phyloP scores from a whole-genome alignment of 2,329 filamentous ascomycete genomes.

The Ceratocystis cubensis region DNA sequence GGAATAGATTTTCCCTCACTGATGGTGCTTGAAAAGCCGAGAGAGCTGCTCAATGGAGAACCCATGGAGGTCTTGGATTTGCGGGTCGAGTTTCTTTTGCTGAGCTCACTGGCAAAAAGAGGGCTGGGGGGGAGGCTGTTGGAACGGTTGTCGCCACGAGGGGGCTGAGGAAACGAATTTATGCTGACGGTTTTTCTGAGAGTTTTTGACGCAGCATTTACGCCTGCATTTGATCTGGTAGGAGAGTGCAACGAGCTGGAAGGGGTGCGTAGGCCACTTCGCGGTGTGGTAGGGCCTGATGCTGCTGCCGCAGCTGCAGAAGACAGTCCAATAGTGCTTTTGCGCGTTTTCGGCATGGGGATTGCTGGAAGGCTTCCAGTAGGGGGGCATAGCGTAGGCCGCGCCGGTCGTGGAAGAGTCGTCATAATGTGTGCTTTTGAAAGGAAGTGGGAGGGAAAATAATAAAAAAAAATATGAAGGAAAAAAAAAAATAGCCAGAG shows the following conservation, averaged over 20 bases:
- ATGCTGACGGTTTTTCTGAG: slow-evolving; percentile 85
- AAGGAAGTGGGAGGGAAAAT: neutral
- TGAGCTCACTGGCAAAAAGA: slow-evolving; percentile 40
- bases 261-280: slow-evolving; percentile 46
- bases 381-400: slow-evolving; percentile 58
- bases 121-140: slow-evolving; percentile 52
- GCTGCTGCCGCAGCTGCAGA: slow-evolving; percentile 31
- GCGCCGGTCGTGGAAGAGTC: slow-evolving; percentile 53
- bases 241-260: slow-evolving; percentile 41
- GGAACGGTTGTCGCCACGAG: slow-evolving; percentile 49
- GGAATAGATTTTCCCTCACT: slow-evolving; percentile 61
- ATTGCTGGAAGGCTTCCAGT: slow-evolving; percentile 60
- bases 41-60: slow-evolving; percentile 41
- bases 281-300: slow-evolving; percentile 38
- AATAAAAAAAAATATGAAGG: neutral
- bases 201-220: slow-evolving; percentile 52
- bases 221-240: slow-evolving; percentile 41
- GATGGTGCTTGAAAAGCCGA: slow-evolving; percentile 67
- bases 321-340: slow-evolving; percentile 42
- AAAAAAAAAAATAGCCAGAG: neutral
- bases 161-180: slow-evolving; percentile 84
- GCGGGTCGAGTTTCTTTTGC: slow-evolving; percentile 30
- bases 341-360: slow-evolving; percentile 59
- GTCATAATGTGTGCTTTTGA: slow-evolving; percentile 33
- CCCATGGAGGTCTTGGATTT: slow-evolving; percentile 47